These are phyloP conservation scores for Neonectria coccinea DNA, from an alignment of 2,329 filamentous ascomycete species.

Conservation along the genomic window DNA sequence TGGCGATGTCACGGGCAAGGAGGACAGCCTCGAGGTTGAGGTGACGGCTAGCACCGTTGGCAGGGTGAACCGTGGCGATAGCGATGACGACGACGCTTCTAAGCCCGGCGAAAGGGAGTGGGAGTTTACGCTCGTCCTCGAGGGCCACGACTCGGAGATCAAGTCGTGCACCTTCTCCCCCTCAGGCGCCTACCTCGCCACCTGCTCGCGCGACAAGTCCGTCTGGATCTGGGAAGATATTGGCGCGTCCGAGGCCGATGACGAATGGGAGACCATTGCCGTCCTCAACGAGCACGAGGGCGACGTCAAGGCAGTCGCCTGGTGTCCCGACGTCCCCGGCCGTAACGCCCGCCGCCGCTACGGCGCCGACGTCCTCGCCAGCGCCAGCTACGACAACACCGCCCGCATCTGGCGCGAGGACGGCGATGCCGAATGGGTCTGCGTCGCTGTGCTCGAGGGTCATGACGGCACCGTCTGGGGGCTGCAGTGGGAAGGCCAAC, in stretches of 20 bases:
- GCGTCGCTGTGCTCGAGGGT: conserved; percentile 82
- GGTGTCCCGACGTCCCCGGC: conserved; percentile 79
- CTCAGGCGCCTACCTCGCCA: conserved; percentile 83
- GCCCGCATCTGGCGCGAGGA: conserved; percentile 92
- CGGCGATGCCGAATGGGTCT: conserved; percentile 89
- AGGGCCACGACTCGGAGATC: conserved; percentile 96
- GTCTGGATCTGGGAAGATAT: conserved; percentile 99
- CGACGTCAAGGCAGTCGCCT: conserved; percentile 93
- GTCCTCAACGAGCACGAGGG: conserved; percentile 94
- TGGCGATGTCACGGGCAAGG: conserved; percentile 55
- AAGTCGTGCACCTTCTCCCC: conserved; percentile 82
- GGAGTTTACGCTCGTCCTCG: conserved; percentile 91
- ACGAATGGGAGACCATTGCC: conserved; percentile 96
- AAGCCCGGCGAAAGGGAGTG: conserved; percentile 82
- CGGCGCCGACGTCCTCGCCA: conserved; percentile 80
- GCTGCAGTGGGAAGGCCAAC: conserved; percentile 74
- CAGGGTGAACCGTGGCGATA: conserved; percentile 34
- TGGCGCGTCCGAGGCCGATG: conserved; percentile 76
- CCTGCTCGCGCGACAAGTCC: conserved; percentile 90
- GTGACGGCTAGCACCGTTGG: conserved; percentile 47
- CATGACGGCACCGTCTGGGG: conserved; percentile 93
- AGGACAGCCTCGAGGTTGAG: conserved; percentile 57
- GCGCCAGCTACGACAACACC: conserved; percentile 93
- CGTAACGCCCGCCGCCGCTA: conserved; percentile 61
- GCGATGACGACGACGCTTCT: conserved; percentile 53